A percentile compares a stretch with the other conserved stretches of the same genome.
Evolutionary conservation across 148 eudicot species (phyloP).

Genomic region (Silene latifolia): DNA sequence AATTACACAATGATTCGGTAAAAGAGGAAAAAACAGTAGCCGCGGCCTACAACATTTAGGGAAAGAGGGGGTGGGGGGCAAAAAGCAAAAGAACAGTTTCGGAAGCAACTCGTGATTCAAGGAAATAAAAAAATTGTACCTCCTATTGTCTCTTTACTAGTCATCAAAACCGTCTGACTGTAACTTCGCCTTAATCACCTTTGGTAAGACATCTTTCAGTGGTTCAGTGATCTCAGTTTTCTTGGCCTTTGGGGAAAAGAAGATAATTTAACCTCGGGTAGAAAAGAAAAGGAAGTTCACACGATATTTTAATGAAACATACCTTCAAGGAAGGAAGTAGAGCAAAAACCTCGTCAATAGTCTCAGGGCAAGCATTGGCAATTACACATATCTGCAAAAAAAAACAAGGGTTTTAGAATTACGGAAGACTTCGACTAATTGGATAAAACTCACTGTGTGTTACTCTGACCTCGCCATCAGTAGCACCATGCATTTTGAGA

Average conservation of each 20-base stretch:
- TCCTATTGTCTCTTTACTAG: constrained; percentile 17
- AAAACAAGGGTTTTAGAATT: neutral
- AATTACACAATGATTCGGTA: neutral
- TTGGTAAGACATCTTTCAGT: constrained; percentile 45
- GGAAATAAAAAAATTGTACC: neutral
- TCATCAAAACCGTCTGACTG: constrained; percentile 28
- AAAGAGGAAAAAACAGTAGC: neutral
- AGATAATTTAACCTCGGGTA: neutral
- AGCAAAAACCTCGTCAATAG: constrained; percentile 67
- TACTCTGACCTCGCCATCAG: constrained; percentile 67
- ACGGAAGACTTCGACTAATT: neutral
- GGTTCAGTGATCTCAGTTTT: constrained; percentile 42
- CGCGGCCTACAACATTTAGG: neutral
- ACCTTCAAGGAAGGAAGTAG: constrained; percentile 84
- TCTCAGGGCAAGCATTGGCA: constrained; percentile 66
- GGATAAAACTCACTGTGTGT: constrained; percentile 6
- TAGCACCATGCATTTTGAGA: constrained; percentile 66
- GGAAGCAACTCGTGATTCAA: neutral
- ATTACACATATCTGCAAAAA: constrained; percentile 66
- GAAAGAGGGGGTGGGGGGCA: neutral
- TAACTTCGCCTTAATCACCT: constrained; percentile 43
- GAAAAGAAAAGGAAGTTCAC: neutral
- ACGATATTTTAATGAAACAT: constrained; percentile 17
- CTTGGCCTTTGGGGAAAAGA: constrained; percentile 41
- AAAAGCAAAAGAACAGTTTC: neutral